Percentiles rank a stretch among this genome's conserved stretches.
Conservation (phyloP, 2,329 filamentous ascomycete genomes). For the Helotiales sp. region DNA sequence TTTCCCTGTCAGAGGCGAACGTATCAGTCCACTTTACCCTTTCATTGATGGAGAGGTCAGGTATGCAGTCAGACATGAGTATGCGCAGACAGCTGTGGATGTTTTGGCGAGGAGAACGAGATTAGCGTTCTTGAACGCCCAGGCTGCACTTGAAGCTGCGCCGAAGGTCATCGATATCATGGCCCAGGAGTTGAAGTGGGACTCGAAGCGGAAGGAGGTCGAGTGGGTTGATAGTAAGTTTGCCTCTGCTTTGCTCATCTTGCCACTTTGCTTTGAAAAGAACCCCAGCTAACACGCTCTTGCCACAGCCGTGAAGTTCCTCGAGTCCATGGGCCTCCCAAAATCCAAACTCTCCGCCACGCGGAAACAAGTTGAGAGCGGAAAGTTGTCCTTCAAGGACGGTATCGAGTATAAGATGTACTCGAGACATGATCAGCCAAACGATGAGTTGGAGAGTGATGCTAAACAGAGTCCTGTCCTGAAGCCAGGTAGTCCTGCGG, state of each 20-base stretch:
- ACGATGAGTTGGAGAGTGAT: conserved; percentile 43
- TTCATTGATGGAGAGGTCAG: conserved; percentile 92
- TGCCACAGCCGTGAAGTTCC: conserved; percentile 57
- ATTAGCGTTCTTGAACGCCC: conserved; percentile 88
- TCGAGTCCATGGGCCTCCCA: conserved; percentile 70
- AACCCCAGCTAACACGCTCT: conserved; percentile 3
- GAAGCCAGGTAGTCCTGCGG: conserved; percentile 26
- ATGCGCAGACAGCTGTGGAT: conserved; percentile 88
- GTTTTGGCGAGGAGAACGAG: conserved; percentile 84
- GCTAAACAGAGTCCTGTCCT: conserved; percentile 24
- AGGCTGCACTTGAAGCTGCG: conserved; percentile 85
- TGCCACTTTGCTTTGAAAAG: too few relatives aligned
- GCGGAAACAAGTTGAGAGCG: conserved; percentile 63
- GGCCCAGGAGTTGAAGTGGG: conserved; percentile 83
- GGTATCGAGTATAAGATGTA: conserved; percentile 66
- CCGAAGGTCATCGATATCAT: conserved; percentile 89
- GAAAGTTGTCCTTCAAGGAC: conserved; percentile 62
- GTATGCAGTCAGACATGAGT: conserved; percentile 87
- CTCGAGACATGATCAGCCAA: conserved; percentile 61
- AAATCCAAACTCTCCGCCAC: conserved; percentile 62
- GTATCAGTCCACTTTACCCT: conserved; percentile 81
- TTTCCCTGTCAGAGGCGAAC: conserved; percentile 82
- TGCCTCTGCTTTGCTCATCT: background rate
- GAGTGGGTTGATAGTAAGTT: conserved; percentile 79
- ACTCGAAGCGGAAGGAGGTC: conserved; percentile 68